These are phyloP conservation scores for Lyophyllum decastes DNA, from an alignment of 768 basidiomycete genomes.

Conservation along the genomic window DNA sequence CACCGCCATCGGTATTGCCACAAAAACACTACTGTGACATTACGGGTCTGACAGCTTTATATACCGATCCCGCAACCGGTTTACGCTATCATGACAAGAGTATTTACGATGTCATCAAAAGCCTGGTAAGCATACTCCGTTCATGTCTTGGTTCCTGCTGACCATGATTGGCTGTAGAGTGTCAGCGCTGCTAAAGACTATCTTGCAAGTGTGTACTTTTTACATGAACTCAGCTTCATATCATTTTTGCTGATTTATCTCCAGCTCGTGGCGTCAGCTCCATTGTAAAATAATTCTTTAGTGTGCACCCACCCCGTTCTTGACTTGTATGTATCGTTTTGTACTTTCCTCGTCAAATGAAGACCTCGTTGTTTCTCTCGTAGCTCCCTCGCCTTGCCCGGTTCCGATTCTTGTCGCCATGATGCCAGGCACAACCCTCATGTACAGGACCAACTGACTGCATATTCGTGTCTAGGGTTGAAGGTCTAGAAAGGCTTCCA, in stretches of 20 bases:
- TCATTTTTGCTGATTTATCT: not conserved
- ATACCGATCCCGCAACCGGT: conserved; percentile 80
- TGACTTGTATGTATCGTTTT: not conserved
- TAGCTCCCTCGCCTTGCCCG: not conserved
- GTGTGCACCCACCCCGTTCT: not conserved
- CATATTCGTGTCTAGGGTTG: too few species aligned
- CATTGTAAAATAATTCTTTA: conserved; percentile 38
- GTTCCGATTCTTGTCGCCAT: not conserved
- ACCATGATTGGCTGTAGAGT: conserved; percentile 41
- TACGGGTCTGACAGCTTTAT: conserved; percentile 83
- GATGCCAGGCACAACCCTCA: too few species aligned
- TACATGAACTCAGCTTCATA: not conserved
- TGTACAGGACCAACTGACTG: too few species aligned
- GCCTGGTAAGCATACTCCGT: conserved; percentile 47
- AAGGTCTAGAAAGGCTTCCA: too few species aligned
- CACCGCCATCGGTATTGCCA: conserved; percentile 79
- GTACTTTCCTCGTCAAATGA: not conserved
- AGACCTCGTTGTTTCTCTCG: not conserved
- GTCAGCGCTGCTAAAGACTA: conserved; percentile 75
- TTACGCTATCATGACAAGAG: conserved; percentile 85
- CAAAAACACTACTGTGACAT: conserved; percentile 83
- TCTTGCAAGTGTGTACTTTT: conserved; percentile 50
- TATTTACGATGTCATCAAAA: conserved; percentile 81
- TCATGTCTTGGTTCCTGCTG: not conserved
- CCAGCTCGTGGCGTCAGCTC: conserved; percentile 46